Evolutionary conservation across 1,139 yeast species (phyloP).

Genomic region (Blastobotrys serpentis): DNA sequence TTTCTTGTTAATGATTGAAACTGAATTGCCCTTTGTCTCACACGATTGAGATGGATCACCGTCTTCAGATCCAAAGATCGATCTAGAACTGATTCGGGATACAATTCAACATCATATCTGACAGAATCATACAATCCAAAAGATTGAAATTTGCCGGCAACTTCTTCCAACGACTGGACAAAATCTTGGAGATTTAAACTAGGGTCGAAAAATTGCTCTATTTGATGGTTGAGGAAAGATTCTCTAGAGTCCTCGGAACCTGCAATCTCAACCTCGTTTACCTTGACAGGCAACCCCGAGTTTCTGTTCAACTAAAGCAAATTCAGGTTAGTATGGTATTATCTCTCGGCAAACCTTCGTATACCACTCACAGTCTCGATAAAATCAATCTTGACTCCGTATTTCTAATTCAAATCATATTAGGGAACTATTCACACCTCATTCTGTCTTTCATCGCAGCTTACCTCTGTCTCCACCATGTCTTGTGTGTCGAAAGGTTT

Average conservation of each 20-base stretch:
- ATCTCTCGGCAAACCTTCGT: too few species aligned
- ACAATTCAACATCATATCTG: constrained; percentile 12
- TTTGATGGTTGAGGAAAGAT: constrained; percentile 22
- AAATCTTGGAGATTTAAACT: constrained; percentile 17
- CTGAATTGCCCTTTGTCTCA: not conserved
- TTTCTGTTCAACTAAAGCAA: constrained; percentile 14
- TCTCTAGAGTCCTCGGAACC: constrained; percentile 22
- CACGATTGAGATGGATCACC: constrained; percentile 18
- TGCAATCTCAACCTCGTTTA: constrained; percentile 21
- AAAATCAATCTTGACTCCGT: not conserved
- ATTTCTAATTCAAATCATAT: not conserved
- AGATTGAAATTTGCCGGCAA: constrained; percentile 20
- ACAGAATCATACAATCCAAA: constrained; percentile 25
- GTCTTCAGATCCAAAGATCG: constrained; percentile 23
- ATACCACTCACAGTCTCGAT: not conserved
- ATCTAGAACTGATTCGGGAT: not conserved
- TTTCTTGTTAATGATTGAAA: constrained; percentile 23
- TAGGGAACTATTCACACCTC: not conserved
- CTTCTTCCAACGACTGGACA: constrained; percentile 21
- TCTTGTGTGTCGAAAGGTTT: constrained; percentile 1
- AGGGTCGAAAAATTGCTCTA: constrained; percentile 24
- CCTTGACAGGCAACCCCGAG: constrained; percentile 18
- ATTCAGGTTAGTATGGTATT: not conserved
- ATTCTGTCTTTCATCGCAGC: not conserved
- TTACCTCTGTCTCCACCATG: not conserved